A percentile compares a stretch with the other conserved stretches of the same genome.
phyloP scores from a whole-genome alignment of 2,329 filamentous ascomycete genomes.

The Pseudogymnoascus sp. region DNA sequence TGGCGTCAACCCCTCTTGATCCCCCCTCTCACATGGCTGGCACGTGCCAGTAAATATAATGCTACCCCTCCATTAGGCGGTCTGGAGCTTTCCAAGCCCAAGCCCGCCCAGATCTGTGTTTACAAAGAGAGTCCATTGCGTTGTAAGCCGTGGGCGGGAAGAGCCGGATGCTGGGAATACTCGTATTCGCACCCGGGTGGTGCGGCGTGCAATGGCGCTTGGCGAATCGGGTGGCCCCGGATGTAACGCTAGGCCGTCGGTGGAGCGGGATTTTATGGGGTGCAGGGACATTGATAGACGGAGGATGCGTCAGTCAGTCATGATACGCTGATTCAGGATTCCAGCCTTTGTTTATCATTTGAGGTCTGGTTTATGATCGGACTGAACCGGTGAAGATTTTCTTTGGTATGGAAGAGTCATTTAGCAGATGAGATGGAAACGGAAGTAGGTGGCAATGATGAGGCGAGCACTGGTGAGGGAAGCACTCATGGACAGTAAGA shows the following conservation, averaged over 20 bases:
- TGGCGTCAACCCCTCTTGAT: background rate
- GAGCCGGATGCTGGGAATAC: background rate
- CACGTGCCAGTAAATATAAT: background rate
- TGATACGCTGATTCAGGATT: background rate
- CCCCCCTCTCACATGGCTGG: background rate
- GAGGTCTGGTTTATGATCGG: background rate
- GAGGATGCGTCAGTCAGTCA: background rate
- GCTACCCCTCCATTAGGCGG: constrained; percentile 3
- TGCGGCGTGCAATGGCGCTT: background rate
- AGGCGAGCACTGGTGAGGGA: no score
- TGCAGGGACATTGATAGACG: background rate
- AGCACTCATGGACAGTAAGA: background rate
- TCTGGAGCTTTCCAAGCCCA: background rate
- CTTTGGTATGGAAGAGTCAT: background rate
- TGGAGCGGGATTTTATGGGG: background rate
- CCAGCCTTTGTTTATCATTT: background rate
- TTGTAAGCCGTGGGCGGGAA: constrained; percentile 1
- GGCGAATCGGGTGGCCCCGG: constrained; percentile 2
- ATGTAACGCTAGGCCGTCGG: background rate
- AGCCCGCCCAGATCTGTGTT: background rate
- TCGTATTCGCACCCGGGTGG: constrained; percentile 3
- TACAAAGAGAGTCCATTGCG: background rate
- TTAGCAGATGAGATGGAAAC: background rate
- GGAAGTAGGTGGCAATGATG: background rate
- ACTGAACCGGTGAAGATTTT: background rate